Conservation (phyloP, 371 early-diverging fungal species). For the Apophysomyces elegans region DNA sequence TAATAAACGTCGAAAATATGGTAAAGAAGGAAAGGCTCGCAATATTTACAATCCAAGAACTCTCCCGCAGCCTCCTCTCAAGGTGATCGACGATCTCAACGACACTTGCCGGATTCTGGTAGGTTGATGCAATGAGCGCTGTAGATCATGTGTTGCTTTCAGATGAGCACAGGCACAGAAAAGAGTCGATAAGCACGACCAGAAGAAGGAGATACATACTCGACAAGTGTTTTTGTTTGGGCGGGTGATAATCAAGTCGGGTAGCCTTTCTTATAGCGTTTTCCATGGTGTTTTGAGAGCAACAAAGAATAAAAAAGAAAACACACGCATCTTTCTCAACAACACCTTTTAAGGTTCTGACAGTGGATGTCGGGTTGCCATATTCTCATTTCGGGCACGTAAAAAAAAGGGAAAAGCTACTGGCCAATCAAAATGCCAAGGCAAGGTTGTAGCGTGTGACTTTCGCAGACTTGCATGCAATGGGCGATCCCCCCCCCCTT, state of each 20-base stretch:
- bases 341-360: constrained; percentile 5
- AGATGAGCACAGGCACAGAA: constrained; percentile 5
- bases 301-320: constrained; percentile 2
- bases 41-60: constrained; percentile 76
- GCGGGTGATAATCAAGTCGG: constrained; percentile 68
- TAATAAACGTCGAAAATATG: not conserved
- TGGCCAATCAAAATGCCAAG: not conserved
- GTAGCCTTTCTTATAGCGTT: constrained; percentile 78
- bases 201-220: constrained; percentile 49
- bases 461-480: not conserved
- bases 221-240: constrained; percentile 83
- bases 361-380: constrained; percentile 3
- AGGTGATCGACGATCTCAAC: constrained; percentile 63
- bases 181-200: too few species aligned
- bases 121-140: constrained; percentile 53
- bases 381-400: constrained; percentile 5
- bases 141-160: constrained; percentile 14
- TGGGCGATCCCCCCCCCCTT: too few species aligned
- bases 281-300: constrained; percentile 51
- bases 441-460: too few species aligned
- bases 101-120: constrained; percentile 40
- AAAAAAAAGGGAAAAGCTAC: not conserved
- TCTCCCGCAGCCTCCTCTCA: constrained; percentile 65
- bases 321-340: constrained; percentile 3
- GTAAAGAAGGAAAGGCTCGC: constrained; percentile 6